A percentile compares a stretch with the other conserved stretches of the same genome.
phyloP scores from a whole-genome alignment of 345 rosid species.

The Lenwebbia sp. region DNA sequence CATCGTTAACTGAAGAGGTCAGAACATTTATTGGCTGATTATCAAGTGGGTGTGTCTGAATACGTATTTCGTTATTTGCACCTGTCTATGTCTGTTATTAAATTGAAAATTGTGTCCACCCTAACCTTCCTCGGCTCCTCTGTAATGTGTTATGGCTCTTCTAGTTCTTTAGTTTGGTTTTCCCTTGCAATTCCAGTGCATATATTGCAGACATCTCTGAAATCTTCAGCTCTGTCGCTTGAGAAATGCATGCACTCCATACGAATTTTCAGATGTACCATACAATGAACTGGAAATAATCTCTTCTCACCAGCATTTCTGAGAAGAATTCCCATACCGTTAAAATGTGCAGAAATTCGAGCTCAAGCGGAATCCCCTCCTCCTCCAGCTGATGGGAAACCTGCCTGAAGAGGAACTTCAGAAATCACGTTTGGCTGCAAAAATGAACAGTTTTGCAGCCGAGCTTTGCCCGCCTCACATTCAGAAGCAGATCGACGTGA shows the following conservation, averaged over 20 bases:
- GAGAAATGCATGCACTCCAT: not conserved
- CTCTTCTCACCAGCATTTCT: not conserved
- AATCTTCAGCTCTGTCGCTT: not conserved
- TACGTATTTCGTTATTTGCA: not conserved
- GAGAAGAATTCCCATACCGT: not conserved
- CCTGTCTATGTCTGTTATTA: not conserved
- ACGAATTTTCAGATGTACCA: not conserved
- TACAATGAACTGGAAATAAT: not conserved
- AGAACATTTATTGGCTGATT: not conserved
- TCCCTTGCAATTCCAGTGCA: not conserved
- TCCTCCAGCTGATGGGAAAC: conserved; percentile 79
- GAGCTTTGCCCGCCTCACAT: conserved; percentile 63
- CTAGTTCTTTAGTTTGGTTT: not conserved
- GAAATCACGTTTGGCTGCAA: conserved; percentile 61
- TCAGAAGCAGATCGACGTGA: conserved; percentile 51
- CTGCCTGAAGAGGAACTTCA: conserved; percentile 73
- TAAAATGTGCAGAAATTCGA: conserved; percentile 63
- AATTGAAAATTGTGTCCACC: not conserved
- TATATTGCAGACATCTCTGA: not conserved
- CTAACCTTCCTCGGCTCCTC: not conserved
- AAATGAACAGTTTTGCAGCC: conserved; percentile 71
- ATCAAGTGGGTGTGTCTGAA: not conserved
- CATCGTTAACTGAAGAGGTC: accelerated
- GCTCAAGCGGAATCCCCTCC: conserved; percentile 71
- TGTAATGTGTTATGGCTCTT: not conserved